Conservation (phyloP, 129 eudicot genomes). For the Flaveria bidentis region DNA sequence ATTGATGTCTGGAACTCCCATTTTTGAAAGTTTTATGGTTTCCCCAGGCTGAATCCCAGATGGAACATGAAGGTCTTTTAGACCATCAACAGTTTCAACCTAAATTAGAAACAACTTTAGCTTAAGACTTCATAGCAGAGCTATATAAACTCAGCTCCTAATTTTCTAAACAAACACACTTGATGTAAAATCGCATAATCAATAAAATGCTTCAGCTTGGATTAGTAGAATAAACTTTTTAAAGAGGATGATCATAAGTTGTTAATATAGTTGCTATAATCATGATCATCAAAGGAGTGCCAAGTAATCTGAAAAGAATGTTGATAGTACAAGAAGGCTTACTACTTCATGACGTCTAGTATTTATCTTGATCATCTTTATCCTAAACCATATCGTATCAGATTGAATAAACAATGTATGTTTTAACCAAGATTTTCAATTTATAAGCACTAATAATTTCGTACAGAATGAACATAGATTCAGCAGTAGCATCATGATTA, state of each 20-base stretch:
- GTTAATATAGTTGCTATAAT: not conserved
- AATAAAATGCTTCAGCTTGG: not conserved
- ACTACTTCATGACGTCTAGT: not conserved
- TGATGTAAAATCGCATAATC: not conserved
- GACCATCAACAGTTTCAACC: slow-evolving; percentile 93
- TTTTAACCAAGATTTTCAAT: not conserved
- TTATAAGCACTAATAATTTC: not conserved
- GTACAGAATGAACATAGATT: not conserved
- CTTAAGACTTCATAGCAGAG: slow-evolving; percentile 3
- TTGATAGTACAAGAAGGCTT: not conserved
- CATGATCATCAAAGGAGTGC: not conserved
- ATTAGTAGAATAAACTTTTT: not conserved
- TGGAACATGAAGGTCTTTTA: slow-evolving; percentile 75
- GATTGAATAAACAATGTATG: not conserved
- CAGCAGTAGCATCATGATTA: slow-evolving; percentile 1
- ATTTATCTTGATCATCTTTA: slow-evolving; percentile 1
- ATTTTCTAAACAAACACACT: not conserved
- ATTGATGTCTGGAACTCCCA: slow-evolving; percentile 88
- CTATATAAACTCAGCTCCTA: not conserved
- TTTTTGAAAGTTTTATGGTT: slow-evolving; percentile 53
- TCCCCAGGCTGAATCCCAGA: slow-evolving; percentile 85
- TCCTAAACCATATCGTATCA: not conserved
- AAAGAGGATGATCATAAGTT: not conserved
- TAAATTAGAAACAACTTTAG: slow-evolving; percentile 20
- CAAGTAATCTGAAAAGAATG: slow-evolving; percentile 14